These are phyloP conservation scores for Backusella parvicylindrica DNA, from an alignment of 192 early-diverging fungal species.

Conservation along the genomic window DNA sequence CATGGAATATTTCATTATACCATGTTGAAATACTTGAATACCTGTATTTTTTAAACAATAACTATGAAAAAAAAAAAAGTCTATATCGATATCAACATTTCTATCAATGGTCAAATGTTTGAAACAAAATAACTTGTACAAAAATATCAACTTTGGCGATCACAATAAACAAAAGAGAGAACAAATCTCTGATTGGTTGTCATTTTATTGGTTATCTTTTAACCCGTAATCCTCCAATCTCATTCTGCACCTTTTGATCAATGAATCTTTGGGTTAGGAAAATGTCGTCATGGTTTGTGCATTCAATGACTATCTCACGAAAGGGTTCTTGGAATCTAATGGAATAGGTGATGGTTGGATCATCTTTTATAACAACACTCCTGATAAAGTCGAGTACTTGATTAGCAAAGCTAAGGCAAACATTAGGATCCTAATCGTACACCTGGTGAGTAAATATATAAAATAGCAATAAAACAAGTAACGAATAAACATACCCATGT, in stretches of 20 bases:
- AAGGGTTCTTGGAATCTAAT: constrained; percentile 44
- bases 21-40: too few relatives aligned
- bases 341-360: constrained; percentile 40
- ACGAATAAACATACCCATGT: constrained; percentile 60
- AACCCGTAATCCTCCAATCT: constrained; percentile 25
- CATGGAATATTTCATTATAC: too few relatives aligned
- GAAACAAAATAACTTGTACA: too few relatives aligned
- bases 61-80: too few relatives aligned
- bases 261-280: constrained; percentile 49
- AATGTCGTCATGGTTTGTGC: constrained; percentile 12
- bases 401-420: constrained; percentile 86
- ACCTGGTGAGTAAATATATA: not conserved
- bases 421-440: constrained; percentile 64
- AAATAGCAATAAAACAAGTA: not conserved
- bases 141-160: too few relatives aligned
- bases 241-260: constrained; percentile 11
- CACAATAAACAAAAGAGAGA: too few relatives aligned
- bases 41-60: too few relatives aligned
- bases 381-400: constrained; percentile 53
- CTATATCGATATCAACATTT: too few relatives aligned
- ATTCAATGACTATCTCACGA: constrained; percentile 37
- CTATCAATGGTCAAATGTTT: too few relatives aligned
- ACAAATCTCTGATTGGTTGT: not conserved
- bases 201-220: not conserved
- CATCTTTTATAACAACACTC: constrained; percentile 35